Conservation (phyloP, 331 rosid species). For the Cucumis variabilis region DNA sequence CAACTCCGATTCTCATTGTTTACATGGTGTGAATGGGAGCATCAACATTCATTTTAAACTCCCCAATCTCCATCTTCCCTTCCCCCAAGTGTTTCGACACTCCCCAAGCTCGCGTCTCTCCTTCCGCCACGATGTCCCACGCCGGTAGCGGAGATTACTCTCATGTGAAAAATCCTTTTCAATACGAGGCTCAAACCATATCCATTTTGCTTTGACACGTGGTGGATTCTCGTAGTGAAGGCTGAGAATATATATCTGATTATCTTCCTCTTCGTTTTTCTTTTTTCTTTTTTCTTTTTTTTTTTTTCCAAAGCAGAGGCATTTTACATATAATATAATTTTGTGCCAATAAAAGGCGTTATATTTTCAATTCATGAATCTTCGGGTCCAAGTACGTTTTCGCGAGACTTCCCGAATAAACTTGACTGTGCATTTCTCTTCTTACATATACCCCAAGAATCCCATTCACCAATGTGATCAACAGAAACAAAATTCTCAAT, state of each 20-base stretch:
- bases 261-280: neutral
- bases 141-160: too few relatives aligned
- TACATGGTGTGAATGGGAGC: too few relatives aligned
- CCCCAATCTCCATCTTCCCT: too few relatives aligned
- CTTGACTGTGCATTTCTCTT: neutral
- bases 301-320: neutral
- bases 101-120: too few relatives aligned
- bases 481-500: neutral
- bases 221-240: neutral
- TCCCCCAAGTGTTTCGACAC: too few relatives aligned
- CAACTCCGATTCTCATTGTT: too few relatives aligned
- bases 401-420: conserved; percentile 24
- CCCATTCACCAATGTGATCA: neutral
- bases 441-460: neutral
- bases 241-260: neutral
- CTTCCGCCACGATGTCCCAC: too few relatives aligned
- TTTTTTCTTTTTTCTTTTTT: neutral
- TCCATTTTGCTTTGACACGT: neutral
- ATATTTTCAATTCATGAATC: neutral
- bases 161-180: too few relatives aligned
- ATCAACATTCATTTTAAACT: too few relatives aligned
- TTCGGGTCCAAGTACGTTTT: neutral
- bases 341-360: neutral
- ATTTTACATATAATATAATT: too few relatives aligned
- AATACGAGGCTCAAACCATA: neutral